These are phyloP conservation scores for Neopestalotiopsis sp. DNA, from an alignment of 2,329 filamentous ascomycete species.

Conservation along the genomic window DNA sequence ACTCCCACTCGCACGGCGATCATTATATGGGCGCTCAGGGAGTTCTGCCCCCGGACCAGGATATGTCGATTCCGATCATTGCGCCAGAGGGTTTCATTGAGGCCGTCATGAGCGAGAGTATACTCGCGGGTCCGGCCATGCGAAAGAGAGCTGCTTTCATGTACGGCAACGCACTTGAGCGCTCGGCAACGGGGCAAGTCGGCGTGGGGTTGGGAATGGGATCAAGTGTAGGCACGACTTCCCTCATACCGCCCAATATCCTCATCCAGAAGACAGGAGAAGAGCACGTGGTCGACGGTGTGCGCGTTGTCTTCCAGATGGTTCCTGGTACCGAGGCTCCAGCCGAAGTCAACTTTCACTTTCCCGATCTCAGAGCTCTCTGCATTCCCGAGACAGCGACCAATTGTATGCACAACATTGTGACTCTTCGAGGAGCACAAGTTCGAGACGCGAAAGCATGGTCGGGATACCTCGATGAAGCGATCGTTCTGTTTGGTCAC, in stretches of 20 bases:
- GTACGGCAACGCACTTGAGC: slow-evolving; percentile 42
- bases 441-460: slow-evolving; percentile 47
- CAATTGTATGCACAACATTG: slow-evolving; percentile 47
- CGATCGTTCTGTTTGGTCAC: slow-evolving; percentile 40
- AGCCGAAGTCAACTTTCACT: slow-evolving; percentile 47
- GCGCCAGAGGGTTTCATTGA: slow-evolving; percentile 47
- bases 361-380: slow-evolving; percentile 43
- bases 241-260: slow-evolving; percentile 41
- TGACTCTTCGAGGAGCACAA: slow-evolving; percentile 44
- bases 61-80: slow-evolving; percentile 30
- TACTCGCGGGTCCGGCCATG: slow-evolving; percentile 46
- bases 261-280: slow-evolving; percentile 39
- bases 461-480: slow-evolving; percentile 43
- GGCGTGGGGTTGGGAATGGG: slow-evolving; percentile 43
- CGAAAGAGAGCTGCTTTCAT: slow-evolving; percentile 42
- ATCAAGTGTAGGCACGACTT: slow-evolving; percentile 30
- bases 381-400: slow-evolving; percentile 45
- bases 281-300: slow-evolving; percentile 38
- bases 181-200: slow-evolving; percentile 39
- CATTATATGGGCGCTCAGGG: slow-evolving; percentile 41
- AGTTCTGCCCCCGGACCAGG: slow-evolving; percentile 25
- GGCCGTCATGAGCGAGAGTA: slow-evolving; percentile 43
- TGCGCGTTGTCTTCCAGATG: slow-evolving; percentile 46
- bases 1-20: slow-evolving; percentile 47
- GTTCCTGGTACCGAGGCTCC: slow-evolving; percentile 48